phyloP scores from a whole-genome alignment of 2,329 filamentous ascomycete genomes.

The Incumbomyces lentus region DNA sequence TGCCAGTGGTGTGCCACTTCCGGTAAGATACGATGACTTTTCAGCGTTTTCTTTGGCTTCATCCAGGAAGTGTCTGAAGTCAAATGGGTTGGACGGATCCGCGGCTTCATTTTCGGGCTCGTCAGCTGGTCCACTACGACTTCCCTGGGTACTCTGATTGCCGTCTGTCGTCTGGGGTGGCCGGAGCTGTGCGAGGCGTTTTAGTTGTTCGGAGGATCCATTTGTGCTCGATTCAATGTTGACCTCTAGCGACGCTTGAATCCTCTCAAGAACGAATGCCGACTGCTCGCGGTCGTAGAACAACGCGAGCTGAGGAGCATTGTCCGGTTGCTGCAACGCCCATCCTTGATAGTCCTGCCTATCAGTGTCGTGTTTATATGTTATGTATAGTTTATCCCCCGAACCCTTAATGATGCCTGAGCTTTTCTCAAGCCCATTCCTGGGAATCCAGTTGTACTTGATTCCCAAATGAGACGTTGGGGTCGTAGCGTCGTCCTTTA shows the following conservation, averaged over 20 bases:
- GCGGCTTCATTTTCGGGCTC: constrained; percentile 31
- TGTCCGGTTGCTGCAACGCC: constrained; percentile 10
- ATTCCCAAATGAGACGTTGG: constrained; percentile 28
- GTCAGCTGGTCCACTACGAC: constrained; percentile 14
- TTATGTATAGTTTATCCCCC: constrained; percentile 10
- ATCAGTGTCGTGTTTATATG: constrained; percentile 8
- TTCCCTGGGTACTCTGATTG: constrained; percentile 27
- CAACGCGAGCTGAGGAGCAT: constrained; percentile 39
- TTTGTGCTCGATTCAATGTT: constrained; percentile 61
- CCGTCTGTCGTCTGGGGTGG: constrained; percentile 14
- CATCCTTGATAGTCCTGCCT: constrained; percentile 9
- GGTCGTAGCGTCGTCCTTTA: constrained; percentile 25
- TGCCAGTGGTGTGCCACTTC: constrained; percentile 16
- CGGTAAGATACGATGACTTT: constrained; percentile 18
- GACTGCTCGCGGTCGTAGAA: constrained; percentile 66
- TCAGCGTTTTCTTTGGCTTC: constrained; percentile 29
- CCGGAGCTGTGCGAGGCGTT: constrained; percentile 16
- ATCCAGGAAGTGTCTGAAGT: constrained; percentile 39
- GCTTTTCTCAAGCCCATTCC: constrained; percentile 21
- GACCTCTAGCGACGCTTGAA: constrained; percentile 78
- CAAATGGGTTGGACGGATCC: constrained; percentile 38
- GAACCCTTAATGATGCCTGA: constrained; percentile 13
- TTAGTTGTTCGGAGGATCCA: constrained; percentile 21
- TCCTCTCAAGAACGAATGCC: constrained; percentile 68
- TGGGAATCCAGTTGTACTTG: constrained; percentile 38